Percentiles rank a stretch among this genome's conserved stretches.
These are phyloP conservation scores for Epichloe sibirici DNA, from an alignment of 2,329 filamentous ascomycete genomes.

Conservation along the genomic window DNA sequence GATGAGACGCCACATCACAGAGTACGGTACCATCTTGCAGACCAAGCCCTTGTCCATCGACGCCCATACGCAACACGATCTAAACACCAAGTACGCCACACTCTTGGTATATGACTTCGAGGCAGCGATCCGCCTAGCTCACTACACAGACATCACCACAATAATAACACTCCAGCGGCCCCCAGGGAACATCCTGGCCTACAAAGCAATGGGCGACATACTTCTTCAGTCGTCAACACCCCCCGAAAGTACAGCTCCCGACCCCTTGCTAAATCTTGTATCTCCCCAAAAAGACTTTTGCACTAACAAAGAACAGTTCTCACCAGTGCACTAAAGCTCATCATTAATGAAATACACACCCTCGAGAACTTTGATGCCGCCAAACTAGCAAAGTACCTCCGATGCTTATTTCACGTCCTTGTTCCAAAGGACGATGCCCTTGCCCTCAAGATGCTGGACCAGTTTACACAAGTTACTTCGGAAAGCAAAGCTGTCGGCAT, in stretches of 20 bases:
- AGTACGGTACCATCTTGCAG: neutral
- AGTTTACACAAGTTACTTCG: conserved; percentile 42
- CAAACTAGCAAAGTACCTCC: conserved; percentile 63
- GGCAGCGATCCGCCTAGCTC: conserved; percentile 51
- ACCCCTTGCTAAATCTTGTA: too few relatives aligned
- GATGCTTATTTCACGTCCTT: conserved; percentile 61
- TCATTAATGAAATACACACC: conserved; percentile 56
- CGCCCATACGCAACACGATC: conserved; percentile 34
- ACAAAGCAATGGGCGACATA: conserved; percentile 55
- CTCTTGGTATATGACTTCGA: conserved; percentile 73
- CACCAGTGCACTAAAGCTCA: conserved; percentile 45
- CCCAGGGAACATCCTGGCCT: conserved; percentile 33
- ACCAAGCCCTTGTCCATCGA: conserved; percentile 18
- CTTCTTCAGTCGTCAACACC: conserved; percentile 43
- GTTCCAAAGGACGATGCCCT: conserved; percentile 43
- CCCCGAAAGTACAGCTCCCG: conserved; percentile 28
- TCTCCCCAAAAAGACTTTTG: neutral
- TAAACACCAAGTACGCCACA: conserved; percentile 49
- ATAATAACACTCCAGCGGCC: conserved; percentile 42
- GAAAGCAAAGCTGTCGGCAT: conserved; percentile 31
- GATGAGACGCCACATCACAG: conserved; percentile 45
- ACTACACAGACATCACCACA: conserved; percentile 52
- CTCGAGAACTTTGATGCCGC: conserved; percentile 41
- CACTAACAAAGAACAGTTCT: conserved; percentile 25
- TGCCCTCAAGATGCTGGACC: conserved; percentile 50